These are phyloP conservation scores for Kodamaea leandrae DNA, from an alignment of 805 yeast genomes.

Conservation along the genomic window DNA sequence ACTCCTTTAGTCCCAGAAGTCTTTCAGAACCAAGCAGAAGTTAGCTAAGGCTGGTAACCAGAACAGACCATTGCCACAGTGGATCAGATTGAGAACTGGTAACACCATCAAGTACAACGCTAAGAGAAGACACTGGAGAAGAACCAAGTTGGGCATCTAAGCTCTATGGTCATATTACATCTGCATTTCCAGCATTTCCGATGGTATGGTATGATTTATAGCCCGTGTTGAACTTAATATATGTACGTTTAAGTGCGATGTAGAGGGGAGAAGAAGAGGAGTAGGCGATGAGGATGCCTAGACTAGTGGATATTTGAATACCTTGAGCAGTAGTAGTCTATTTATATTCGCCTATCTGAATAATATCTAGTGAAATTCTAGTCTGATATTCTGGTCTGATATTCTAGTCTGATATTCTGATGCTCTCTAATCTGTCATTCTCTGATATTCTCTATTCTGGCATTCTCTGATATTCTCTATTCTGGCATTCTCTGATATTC, in stretches of 20 bases:
- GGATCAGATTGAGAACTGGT: slow-evolving; percentile 98
- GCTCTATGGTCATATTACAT: slow-evolving; percentile 14
- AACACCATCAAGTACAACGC: slow-evolving; percentile 98
- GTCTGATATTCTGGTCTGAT: too few relatives aligned
- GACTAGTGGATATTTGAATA: neutral
- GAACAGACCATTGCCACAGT: slow-evolving; percentile 99
- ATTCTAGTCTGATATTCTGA: too few relatives aligned
- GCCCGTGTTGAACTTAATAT: slow-evolving; percentile 11
- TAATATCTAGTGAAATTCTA: too few relatives aligned
- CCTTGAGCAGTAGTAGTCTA: neutral
- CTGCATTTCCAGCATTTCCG: slow-evolving; percentile 1
- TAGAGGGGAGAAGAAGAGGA: neutral
- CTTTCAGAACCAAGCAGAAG: slow-evolving; percentile 96
- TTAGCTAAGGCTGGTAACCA: slow-evolving; percentile 98
- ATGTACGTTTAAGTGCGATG: slow-evolving; percentile 6
- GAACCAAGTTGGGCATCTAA: slow-evolving; percentile 98
- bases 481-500: too few relatives aligned
- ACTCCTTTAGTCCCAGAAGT: slow-evolving; percentile 74
- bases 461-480: too few relatives aligned
- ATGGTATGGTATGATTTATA: slow-evolving; percentile 10
- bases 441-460: too few relatives aligned
- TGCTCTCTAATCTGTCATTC: too few relatives aligned
- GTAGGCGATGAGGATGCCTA: neutral
- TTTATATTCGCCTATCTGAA: too few relatives aligned
- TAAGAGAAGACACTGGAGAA: slow-evolving; percentile 99